Conservation (phyloP, 768 basidiomycete genomes). For the Trametes meyenii region DNA sequence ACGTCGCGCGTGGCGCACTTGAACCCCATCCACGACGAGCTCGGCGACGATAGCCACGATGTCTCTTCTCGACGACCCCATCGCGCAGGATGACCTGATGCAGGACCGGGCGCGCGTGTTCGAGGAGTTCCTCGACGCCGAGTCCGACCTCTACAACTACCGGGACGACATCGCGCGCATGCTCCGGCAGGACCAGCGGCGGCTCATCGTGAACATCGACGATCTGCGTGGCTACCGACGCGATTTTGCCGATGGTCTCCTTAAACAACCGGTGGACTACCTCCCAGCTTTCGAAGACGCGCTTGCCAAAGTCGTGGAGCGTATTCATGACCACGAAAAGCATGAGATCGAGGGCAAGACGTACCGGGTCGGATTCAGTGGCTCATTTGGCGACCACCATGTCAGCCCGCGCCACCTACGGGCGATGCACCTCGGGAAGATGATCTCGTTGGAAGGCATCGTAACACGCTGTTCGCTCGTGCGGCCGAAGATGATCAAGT, state of each 20-base stretch:
- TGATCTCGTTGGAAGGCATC: slow-evolving; percentile 98
- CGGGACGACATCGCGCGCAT: slow-evolving; percentile 81
- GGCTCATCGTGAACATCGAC: slow-evolving; percentile 94
- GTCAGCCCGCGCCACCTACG: slow-evolving; percentile 92
- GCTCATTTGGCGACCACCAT: slow-evolving; percentile 98
- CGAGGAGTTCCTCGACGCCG: slow-evolving; percentile 79
- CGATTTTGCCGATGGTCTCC: slow-evolving; percentile 82
- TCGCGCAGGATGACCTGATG: slow-evolving; percentile 69
- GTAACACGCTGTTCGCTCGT: slow-evolving; percentile 98
- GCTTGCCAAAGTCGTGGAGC: slow-evolving; percentile 70
- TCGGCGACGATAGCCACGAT: slow-evolving; percentile 26
- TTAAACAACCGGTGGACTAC: slow-evolving; percentile 86
- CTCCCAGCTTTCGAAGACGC: slow-evolving; percentile 91
- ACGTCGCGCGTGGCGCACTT: slow-evolving; percentile 30
- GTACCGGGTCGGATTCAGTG: slow-evolving; percentile 89
- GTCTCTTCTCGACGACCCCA: slow-evolving; percentile 53
- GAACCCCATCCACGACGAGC: slow-evolving; percentile 5
- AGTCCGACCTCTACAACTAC: slow-evolving; percentile 75
- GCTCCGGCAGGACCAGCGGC: slow-evolving; percentile 79
- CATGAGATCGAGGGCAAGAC: slow-evolving; percentile 79
- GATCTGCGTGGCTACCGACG: slow-evolving; percentile 93
- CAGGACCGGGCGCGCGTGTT: slow-evolving; percentile 78
- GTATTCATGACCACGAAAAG: slow-evolving; percentile 76
- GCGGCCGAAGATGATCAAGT: slow-evolving; percentile 97
- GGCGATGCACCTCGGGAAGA: slow-evolving; percentile 87